Evolutionary conservation across 148 eudicot genomes (phyloP), one percentile per base, ranked within the genome.

Genomic region (Nepenthes mirabilis): DNA sequence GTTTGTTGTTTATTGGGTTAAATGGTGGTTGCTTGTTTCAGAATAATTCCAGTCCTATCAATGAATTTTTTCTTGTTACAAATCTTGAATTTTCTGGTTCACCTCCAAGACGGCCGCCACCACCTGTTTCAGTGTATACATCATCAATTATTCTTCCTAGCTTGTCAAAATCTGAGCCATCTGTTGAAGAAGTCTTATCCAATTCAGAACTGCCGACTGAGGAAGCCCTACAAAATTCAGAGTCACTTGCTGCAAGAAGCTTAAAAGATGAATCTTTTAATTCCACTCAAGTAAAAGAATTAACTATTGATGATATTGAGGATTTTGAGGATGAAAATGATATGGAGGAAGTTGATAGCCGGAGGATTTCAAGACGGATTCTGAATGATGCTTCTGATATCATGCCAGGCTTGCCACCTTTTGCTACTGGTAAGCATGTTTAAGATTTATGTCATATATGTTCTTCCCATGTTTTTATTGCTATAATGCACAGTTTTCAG

Each of bases 351-450:
- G 82, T 81, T 72, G 86, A 74, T 56, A 89, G 88, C 72, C 80
- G 82, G 66, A 84, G 91, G 67, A 74, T 76, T 59, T 86, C 99
- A 32, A 86, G 99, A 71, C 75, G 99, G 68, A 69, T 75, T 70
- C 83, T 85, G 35, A 94, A 94, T 80, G 97, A 89, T 79, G 97
- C 93, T 37, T 78, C 90, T 43, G 95, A 94, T 77, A 80, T 89
- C 58, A 73, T 75, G 60, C 64, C 80, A 13, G 78, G 76, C 51
- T 65, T 94, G 82, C 91, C 99, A 65, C 72, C 80, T 40, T 89
- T 94, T 84, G 76, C 88, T 34, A 94, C 97, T 65, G 99, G 99
- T 84, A 78, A 79, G 75, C 65, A 51, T 63, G 62, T 57, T 52
- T 60, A 57, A 12, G 56, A 53, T 14, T 60, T 35, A 14, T 55